Evolutionary conservation across 2,329 filamentous ascomycete species (phyloP).

Genomic region (Fusarium transvaalense): DNA sequence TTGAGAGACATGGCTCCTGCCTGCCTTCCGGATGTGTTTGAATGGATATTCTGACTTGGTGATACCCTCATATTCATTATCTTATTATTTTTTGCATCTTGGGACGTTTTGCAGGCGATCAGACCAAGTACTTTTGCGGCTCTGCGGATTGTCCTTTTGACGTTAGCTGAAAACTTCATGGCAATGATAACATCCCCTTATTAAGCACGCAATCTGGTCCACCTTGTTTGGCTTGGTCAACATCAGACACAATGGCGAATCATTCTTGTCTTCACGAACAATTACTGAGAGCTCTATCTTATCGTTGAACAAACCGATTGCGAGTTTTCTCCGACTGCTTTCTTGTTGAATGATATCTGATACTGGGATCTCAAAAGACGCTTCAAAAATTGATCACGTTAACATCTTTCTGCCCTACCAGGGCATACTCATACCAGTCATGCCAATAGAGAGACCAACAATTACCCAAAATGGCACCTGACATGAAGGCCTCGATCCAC

Average conservation of each 20-base stretch:
- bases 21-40: background rate
- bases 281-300: conserved; percentile 11
- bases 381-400: conserved; percentile 4
- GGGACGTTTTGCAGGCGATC: background rate
- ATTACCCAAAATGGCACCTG: conserved; percentile 45
- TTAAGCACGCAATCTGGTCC: conserved; percentile 47
- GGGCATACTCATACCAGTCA: conserved; percentile 9
- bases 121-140: conserved; percentile 5
- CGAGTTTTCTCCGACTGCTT: background rate
- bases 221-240: conserved; percentile 31
- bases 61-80: background rate
- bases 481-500: conserved; percentile 48
- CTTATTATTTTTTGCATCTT: background rate
- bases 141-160: conserved; percentile 1
- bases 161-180: conserved; percentile 14
- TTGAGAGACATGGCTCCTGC: background rate
- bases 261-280: background rate
- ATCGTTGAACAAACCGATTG: conserved; percentile 10
- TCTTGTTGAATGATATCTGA: conserved; percentile 6
- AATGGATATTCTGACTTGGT: background rate
- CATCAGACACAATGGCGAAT: conserved; percentile 31
- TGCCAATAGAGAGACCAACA: conserved; percentile 19
- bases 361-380: background rate
- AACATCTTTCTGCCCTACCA: background rate
- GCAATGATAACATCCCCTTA: conserved; percentile 15